Evolutionary conservation across 2,329 filamentous ascomycete genomes (phyloP), one percentile per base, ranked within the genome.

Genomic region (Trichoderma koningii): DNA sequence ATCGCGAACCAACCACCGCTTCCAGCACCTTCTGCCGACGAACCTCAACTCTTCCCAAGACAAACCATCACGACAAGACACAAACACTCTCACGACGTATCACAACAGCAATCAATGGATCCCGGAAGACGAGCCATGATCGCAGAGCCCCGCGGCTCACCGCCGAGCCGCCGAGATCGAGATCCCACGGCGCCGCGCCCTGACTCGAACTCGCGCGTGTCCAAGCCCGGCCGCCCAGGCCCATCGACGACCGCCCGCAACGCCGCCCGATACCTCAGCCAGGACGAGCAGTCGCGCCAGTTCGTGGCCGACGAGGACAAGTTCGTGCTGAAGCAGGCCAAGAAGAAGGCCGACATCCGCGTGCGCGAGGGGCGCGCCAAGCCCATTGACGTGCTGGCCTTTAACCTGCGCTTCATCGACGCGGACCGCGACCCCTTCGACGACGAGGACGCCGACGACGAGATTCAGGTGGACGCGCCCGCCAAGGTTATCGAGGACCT

Each of bases 321-420:
- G 69, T 99, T 99, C 73, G 95, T 98, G 64, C 81, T 99, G 73
- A 93, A 93, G 77, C 95, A 99, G 79, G 90, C 94, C 53, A 99
- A 98, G 83, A 98, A 96, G 82, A 98, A 97, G 81, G 94, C 95
- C 48, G 91, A 93, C 69, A 96, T 99, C 70, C 89, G 95, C 47
- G 93, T 98, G 52, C 91, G 93, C 71, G 93, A 96, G 76, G 90
- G 91, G 12, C 87, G 96, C 70, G 93, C 94, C 64, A 93, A 92
- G 74, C 91, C 94, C 10, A 94, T 98, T 72, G 95, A 99, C 79
- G 93, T 91, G 83, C 85, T 99, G 52, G 92, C 93, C 1, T 95
- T 98, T 73, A 96, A 91, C 67, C 80, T 99, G 68, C 89, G 92
- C 69, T 91, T 94, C 68, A 89, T 98, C 69, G 95, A 99, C 75